These are phyloP conservation scores for Lathyrus sativus DNA, from an alignment of 306 rosid genomes.

Conservation along the genomic window DNA sequence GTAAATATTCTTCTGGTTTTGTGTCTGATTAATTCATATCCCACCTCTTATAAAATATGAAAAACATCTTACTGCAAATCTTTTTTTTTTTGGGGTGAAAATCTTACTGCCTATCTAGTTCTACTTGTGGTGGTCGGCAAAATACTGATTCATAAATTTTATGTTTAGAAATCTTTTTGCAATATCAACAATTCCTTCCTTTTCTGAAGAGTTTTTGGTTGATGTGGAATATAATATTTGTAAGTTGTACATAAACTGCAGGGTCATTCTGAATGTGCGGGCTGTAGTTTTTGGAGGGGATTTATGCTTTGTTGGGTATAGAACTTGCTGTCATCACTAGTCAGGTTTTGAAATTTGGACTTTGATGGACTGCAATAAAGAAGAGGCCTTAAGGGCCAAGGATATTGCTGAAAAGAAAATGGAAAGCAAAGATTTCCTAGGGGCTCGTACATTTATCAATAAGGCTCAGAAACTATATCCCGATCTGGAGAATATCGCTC, in stretches of 20 bases:
- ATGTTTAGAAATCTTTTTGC: conserved; percentile 23
- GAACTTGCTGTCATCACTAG: conserved; percentile 32
- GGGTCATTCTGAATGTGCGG: conserved; percentile 38
- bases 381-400: conserved; percentile 93
- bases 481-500: conserved; percentile 74
- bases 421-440: conserved; percentile 77
- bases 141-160: conserved; percentile 21
- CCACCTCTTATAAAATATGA: background rate
- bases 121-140: conserved; percentile 1
- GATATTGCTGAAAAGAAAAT: conserved; percentile 76
- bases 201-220: conserved; percentile 6
- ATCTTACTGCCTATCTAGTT: background rate
- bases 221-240: conserved; percentile 35
- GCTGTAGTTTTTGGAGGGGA: conserved; percentile 21
- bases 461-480: conserved; percentile 81
- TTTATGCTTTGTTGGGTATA: conserved; percentile 34
- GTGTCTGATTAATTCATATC: conserved; percentile 1
- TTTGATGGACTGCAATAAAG: conserved; percentile 86
- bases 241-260: conserved; percentile 37
- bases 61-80: background rate
- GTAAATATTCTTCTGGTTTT: background rate
- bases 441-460: conserved; percentile 66
- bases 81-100: too few relatives aligned
- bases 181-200: conserved; percentile 2
- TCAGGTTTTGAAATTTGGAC: conserved; percentile 40